These are phyloP conservation scores for Komagataella pastoris DNA, from an alignment of 805 yeast genomes.

Conservation along the genomic window DNA sequence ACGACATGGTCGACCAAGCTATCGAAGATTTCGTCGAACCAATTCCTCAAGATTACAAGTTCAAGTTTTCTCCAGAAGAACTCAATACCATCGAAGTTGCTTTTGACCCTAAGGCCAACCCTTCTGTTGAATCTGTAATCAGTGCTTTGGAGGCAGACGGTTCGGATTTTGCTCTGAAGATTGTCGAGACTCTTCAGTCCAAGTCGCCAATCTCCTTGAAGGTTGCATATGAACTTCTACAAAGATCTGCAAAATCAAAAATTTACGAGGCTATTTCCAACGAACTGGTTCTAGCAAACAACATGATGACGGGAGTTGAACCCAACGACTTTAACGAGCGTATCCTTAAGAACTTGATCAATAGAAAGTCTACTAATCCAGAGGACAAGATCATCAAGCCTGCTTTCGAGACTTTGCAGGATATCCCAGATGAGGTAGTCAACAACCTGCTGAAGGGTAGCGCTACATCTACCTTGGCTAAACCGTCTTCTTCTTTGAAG, in stretches of 20 bases:
- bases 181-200: slow-evolving; percentile 38
- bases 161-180: slow-evolving; percentile 50
- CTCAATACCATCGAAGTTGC: slow-evolving; percentile 54
- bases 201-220: slow-evolving; percentile 76
- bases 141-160: slow-evolving; percentile 37
- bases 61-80: slow-evolving; percentile 41
- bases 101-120: slow-evolving; percentile 32
- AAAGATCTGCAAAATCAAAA: slow-evolving; percentile 42
- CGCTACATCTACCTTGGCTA: slow-evolving; percentile 20
- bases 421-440: slow-evolving; percentile 50
- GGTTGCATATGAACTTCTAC: slow-evolving; percentile 55
- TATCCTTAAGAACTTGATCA: slow-evolving; percentile 36
- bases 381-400: slow-evolving; percentile 12
- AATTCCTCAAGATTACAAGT: slow-evolving; percentile 49
- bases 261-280: slow-evolving; percentile 54
- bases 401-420: slow-evolving; percentile 37
- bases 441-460: slow-evolving; percentile 27
- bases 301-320: slow-evolving; percentile 46
- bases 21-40: slow-evolving; percentile 70
- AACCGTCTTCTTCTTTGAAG: slow-evolving; percentile 12
- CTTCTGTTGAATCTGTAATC: slow-evolving; percentile 40
- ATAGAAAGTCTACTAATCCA: slow-evolving; percentile 21
- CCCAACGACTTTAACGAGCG: slow-evolving; percentile 34
- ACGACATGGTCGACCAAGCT: slow-evolving; percentile 49
- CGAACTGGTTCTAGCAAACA: slow-evolving; percentile 68